Evolutionary conservation across 129 eudicot genomes (phyloP).

Genomic region (carrot (Daucus carota)): DNA sequence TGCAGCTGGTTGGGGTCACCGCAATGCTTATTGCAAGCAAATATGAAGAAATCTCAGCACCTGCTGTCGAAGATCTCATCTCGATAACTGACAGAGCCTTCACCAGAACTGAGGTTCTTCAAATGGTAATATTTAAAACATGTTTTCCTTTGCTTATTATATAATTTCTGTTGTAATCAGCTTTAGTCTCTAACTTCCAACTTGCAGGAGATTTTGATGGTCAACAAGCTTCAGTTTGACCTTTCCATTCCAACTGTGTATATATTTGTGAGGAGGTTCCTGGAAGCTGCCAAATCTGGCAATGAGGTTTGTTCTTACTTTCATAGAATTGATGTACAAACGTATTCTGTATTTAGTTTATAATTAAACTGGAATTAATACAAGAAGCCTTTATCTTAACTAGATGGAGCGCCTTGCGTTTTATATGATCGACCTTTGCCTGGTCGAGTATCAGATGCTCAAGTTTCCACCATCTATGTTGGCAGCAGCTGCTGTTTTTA

Average conservation of each 20-base stretch:
- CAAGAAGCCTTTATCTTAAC: background rate
- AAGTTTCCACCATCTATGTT: constrained; percentile 67
- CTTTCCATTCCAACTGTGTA: constrained; percentile 77
- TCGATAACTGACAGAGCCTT: constrained; percentile 85
- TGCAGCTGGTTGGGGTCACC: constrained; percentile 81
- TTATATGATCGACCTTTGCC: constrained; percentile 69
- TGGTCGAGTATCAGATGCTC: constrained; percentile 82
- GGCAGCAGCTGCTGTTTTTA: constrained; percentile 77
- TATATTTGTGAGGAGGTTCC: constrained; percentile 67
- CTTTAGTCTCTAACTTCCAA: background rate
- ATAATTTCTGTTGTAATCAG: background rate
- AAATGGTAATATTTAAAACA: constrained; percentile 49
- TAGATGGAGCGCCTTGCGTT: constrained; percentile 48
- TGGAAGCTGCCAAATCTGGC: constrained; percentile 84
- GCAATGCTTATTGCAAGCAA: constrained; percentile 96
- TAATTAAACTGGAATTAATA: no score
- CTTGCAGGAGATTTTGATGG: constrained; percentile 65
- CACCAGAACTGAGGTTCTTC: constrained; percentile 70
- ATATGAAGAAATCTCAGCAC: constrained; percentile 84
- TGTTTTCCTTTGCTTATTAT: background rate
- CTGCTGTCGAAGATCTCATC: constrained; percentile 68
- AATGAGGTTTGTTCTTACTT: constrained; percentile 21
- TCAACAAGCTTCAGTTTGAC: constrained; percentile 72
- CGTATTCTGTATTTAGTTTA: background rate
- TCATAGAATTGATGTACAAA: background rate